Conservation (phyloP, 306 rosid genomes). For the Cicer pinnatifidum region DNA sequence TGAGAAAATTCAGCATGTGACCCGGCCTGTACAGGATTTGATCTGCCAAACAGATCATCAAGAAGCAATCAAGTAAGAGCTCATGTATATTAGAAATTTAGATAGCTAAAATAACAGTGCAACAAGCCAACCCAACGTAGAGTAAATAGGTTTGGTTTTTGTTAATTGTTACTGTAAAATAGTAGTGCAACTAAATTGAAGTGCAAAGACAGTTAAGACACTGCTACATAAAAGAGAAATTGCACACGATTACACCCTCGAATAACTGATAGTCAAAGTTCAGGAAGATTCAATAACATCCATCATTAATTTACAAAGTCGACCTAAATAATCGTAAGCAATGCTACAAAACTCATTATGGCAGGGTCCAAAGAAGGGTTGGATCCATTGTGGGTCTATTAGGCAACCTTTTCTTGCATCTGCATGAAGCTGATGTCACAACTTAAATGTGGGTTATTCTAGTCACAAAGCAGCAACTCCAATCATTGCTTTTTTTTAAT, state of each 20-base stretch:
- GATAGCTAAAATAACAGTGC: not conserved
- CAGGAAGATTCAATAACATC: not conserved
- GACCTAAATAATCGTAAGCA: not conserved
- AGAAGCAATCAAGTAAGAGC: slow-evolving; percentile 7
- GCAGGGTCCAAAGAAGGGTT: not conserved
- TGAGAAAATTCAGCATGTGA: slow-evolving; percentile 78
- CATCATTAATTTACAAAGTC: slow-evolving; percentile 9
- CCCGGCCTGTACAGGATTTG: slow-evolving; percentile 83
- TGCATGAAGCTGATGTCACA: not conserved
- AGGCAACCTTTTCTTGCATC: not conserved
- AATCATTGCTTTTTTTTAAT: not conserved
- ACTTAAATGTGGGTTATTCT: not conserved
- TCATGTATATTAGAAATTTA: not conserved
- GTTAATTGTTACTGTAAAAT: not conserved
- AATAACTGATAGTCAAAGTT: not conserved
- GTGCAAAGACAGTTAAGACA: not conserved
- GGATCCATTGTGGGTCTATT: slow-evolving; percentile 6
- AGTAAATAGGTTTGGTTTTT: not conserved
- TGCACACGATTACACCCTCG: not conserved
- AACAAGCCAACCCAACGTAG: not conserved
- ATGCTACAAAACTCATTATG: not conserved
- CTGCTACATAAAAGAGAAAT: slow-evolving; percentile 1
- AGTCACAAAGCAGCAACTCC: not conserved
- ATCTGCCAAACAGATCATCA: slow-evolving; percentile 55
- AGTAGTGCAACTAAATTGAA: not conserved